A percentile compares a stretch with the other conserved stretches of the same genome.
Conservation (phyloP, 352 stramenopile species). For the Phytophthora rubi region DNA sequence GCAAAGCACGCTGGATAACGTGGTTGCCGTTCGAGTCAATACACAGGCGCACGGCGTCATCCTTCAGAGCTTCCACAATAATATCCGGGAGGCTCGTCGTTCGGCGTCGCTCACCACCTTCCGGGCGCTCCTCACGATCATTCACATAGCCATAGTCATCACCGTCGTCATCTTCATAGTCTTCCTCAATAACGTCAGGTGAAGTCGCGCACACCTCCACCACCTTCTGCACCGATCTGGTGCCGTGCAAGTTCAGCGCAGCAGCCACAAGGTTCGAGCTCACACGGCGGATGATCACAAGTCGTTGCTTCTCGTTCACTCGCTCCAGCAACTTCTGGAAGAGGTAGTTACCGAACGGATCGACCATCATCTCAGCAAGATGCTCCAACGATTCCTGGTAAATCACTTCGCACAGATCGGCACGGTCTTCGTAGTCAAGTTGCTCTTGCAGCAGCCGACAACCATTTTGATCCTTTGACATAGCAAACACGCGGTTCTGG, state of each 20-base stretch:
- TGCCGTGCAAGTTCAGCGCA: conserved; percentile 98
- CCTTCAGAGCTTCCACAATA: conserved; percentile 94
- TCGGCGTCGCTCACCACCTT: conserved; percentile 26
- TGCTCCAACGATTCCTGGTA: conserved; percentile 97
- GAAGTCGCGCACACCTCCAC: conserved; percentile 95
- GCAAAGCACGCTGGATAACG: conserved; percentile 96
- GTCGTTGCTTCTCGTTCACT: conserved; percentile 89
- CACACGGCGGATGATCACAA: conserved; percentile 94
- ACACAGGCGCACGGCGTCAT: conserved; percentile 94
- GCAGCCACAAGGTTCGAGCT: conserved; percentile 94
- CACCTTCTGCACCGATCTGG: conserved; percentile 98
- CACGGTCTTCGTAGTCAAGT: conserved; percentile 93
- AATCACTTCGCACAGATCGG: conserved; percentile 93
- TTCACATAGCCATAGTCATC: conserved; percentile 40
- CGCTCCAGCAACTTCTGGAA: conserved; percentile 99
- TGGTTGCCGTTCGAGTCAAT: conserved; percentile 99
- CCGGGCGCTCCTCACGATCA: conserved; percentile 23
- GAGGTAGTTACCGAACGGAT: conserved; percentile 99
- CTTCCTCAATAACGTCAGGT: conserved; percentile 67
- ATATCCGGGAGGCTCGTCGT: conserved; percentile 82
- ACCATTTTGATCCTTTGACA: conserved; percentile 97
- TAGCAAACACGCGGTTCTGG: conserved; percentile 79
- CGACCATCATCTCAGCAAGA: conserved; percentile 98
- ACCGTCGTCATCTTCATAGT: conserved; percentile 49
- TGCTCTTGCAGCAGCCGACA: conserved; percentile 97